These are phyloP conservation scores for Amaranthus hypochondriacus DNA, from an alignment of 148 eudicot species.

Conservation along the genomic window DNA sequence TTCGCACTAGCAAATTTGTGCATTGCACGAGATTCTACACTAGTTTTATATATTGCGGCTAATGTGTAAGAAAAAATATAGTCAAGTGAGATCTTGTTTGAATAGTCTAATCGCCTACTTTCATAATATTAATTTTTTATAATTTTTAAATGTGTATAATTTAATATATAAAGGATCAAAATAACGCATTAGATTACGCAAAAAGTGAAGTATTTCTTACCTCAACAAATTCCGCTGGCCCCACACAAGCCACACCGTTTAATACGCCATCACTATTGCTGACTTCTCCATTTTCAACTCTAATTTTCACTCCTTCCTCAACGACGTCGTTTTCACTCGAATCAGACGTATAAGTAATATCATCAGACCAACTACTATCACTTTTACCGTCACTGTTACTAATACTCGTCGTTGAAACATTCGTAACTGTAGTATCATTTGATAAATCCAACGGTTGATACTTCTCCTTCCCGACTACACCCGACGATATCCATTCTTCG, in stretches of 20 bases:
- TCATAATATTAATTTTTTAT: no score
- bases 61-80: no score
- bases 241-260: constrained; percentile 27
- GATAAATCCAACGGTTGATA: constrained; percentile 29
- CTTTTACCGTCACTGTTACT: constrained; percentile 34
- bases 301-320: constrained; percentile 19
- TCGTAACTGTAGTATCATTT: constrained; percentile 23
- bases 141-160: no score
- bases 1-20: no score
- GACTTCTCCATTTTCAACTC: constrained; percentile 20
- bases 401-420: constrained; percentile 3
- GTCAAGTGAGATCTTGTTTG: no score
- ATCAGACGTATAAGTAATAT: constrained; percentile 42
- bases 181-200: no score
- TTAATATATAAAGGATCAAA: no score
- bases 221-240: constrained; percentile 27
- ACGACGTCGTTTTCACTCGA: constrained; percentile 38
- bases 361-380: constrained; percentile 44
- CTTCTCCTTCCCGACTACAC: constrained; percentile 23
- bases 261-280: constrained; percentile 26
- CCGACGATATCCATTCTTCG: constrained; percentile 52
- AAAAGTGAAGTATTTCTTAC: constrained; percentile 19
- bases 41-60: no score
- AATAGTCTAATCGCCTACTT: no score
- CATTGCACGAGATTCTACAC: no score